Evolutionary conservation across 352 stramenopile species (phyloP).

Genomic region (Phytophthora idaei): DNA sequence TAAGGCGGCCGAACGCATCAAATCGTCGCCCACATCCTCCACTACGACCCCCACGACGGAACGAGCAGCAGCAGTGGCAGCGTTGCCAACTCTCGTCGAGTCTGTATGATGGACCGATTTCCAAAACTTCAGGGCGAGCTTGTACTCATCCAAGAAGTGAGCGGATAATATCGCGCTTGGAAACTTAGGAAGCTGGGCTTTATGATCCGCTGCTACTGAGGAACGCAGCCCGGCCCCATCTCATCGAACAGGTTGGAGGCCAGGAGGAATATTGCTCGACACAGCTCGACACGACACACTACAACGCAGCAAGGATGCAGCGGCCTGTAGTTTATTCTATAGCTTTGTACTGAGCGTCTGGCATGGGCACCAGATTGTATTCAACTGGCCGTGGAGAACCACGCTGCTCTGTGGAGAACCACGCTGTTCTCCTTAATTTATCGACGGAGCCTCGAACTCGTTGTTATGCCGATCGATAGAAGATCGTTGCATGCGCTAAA

Average conservation of each 20-base stretch:
- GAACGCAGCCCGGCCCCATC: neutral
- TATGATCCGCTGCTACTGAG: constrained; percentile 2
- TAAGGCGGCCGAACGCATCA: constrained; percentile 54
- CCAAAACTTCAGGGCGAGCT: no score
- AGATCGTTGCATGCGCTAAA: constrained; percentile 19
- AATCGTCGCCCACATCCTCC: constrained; percentile 39
- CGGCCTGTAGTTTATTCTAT: constrained; percentile 24
- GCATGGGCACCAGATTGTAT: constrained; percentile 27
- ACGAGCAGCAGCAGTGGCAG: constrained; percentile 26
- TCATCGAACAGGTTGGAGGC: constrained; percentile 21
- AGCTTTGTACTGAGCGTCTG: constrained; percentile 27
- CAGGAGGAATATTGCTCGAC: constrained; percentile 8
- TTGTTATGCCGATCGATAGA: constrained; percentile 15
- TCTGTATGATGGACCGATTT: constrained; percentile 12
- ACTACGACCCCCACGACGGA: constrained; percentile 30
- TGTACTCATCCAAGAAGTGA: neutral
- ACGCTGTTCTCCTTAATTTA: constrained; percentile 25
- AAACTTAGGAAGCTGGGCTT: constrained; percentile 3
- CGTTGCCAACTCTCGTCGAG: constrained; percentile 25
- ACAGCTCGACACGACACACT: constrained; percentile 2
- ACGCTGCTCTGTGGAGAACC: neutral
- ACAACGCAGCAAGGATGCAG: neutral
- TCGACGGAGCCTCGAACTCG: constrained; percentile 16
- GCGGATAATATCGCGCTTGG: neutral
- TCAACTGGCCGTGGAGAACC: neutral